These are phyloP conservation scores for Diospyros lotus DNA, from an alignment of 148 eudicot genomes.

Conservation along the genomic window DNA sequence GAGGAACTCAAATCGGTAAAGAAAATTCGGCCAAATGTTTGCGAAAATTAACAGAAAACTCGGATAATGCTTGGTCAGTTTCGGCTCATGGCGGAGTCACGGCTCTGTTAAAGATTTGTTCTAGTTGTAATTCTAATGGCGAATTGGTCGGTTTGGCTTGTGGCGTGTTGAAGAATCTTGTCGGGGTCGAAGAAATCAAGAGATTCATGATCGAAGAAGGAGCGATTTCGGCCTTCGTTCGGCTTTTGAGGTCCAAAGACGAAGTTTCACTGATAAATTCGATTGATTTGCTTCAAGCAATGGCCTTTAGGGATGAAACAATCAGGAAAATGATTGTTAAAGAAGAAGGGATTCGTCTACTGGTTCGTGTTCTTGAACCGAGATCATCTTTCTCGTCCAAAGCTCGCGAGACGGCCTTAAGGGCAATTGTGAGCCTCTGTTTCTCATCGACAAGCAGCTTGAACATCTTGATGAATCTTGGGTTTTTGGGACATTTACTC, in stretches of 20 bases:
- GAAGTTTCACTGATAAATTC: constrained; percentile 47
- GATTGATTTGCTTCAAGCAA: constrained; percentile 50
- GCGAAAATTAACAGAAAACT: constrained; percentile 59
- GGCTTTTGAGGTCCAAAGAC: constrained; percentile 49
- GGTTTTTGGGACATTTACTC: constrained; percentile 56
- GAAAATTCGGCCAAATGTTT: constrained; percentile 46
- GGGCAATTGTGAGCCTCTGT: constrained; percentile 56
- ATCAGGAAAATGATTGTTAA: constrained; percentile 35
- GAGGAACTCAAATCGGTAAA: constrained; percentile 42
- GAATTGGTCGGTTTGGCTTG: constrained; percentile 55
- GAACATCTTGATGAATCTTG: constrained; percentile 38
- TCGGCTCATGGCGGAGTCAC: constrained; percentile 91
- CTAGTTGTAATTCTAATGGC: constrained; percentile 19
- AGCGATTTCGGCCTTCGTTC: constrained; percentile 37
- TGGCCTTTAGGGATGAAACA: constrained; percentile 51
- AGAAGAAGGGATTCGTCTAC: constrained; percentile 47
- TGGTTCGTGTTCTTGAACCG: constrained; percentile 56
- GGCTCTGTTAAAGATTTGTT: constrained; percentile 45
- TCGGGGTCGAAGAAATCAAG: constrained; percentile 83
- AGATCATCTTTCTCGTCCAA: constrained; percentile 42
- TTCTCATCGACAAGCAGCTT: constrained; percentile 29
- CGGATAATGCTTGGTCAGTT: constrained; percentile 81
- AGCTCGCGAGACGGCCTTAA: constrained; percentile 51
- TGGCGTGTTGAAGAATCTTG: constrained; percentile 67
- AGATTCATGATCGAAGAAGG: constrained; percentile 75